Evolutionary conservation across 768 basidiomycete genomes (phyloP).

Genomic region (Cyathus striatus): DNA sequence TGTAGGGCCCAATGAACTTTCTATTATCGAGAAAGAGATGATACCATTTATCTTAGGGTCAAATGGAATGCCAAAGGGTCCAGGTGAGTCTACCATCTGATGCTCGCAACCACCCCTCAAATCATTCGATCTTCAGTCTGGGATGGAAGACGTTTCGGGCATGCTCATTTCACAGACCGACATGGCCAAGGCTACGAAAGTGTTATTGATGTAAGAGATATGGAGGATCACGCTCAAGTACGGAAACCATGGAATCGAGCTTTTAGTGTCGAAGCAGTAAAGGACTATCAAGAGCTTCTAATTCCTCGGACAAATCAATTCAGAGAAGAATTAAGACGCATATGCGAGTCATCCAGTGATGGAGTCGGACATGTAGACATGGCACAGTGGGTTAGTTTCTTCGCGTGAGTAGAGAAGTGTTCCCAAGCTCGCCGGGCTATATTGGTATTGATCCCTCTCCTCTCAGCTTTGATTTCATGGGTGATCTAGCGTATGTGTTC

Average conservation of each 20-base stretch:
- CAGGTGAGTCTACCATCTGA: slow-evolving; percentile 16
- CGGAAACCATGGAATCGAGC: slow-evolving; percentile 36
- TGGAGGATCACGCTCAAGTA: slow-evolving; percentile 24
- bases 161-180: slow-evolving; percentile 5
- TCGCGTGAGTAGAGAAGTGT: slow-evolving; percentile 14
- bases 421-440: background rate
- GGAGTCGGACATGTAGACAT: slow-evolving; percentile 10
- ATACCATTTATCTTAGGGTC: slow-evolving; percentile 27
- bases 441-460: background rate
- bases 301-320: slow-evolving; percentile 18
- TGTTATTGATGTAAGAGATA: slow-evolving; percentile 24
- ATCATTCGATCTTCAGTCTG: slow-evolving; percentile 16
- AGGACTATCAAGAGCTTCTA: slow-evolving; percentile 16
- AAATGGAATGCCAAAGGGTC: slow-evolving; percentile 36
- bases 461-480: slow-evolving; percentile 31
- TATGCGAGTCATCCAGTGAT: slow-evolving; percentile 6
- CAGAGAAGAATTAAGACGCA: slow-evolving; percentile 7
- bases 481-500: slow-evolving; percentile 27
- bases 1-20: slow-evolving; percentile 43
- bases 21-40: slow-evolving; percentile 26
- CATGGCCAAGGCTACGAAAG: slow-evolving; percentile 9
- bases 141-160: slow-evolving; percentile 20
- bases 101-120: background rate
- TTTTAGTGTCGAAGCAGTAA: slow-evolving; percentile 26
- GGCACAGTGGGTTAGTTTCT: slow-evolving; percentile 14